Percentiles rank a stretch among this genome's conserved stretches.
Conservation (phyloP, 495 filamentous ascomycete genomes). For the Penicillium paxilli region DNA sequence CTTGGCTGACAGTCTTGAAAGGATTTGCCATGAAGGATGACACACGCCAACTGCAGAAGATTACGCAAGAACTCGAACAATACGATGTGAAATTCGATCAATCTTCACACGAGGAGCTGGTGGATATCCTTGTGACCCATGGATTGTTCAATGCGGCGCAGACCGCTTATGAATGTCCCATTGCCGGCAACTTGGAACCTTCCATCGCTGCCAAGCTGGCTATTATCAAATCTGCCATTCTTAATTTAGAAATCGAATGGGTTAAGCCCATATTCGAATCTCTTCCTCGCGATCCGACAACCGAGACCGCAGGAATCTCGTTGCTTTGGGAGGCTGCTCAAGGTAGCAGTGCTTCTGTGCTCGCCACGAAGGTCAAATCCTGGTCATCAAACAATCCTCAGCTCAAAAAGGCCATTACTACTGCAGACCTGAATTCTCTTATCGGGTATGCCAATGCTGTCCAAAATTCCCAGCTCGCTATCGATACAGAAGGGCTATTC, state of each 20-base stretch:
- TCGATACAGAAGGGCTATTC: constrained; percentile 67
- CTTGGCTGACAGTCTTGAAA: constrained; percentile 62
- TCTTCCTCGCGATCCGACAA: constrained; percentile 49
- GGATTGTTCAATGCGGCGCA: constrained; percentile 37
- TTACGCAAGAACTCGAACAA: constrained; percentile 27
- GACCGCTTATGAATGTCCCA: constrained; percentile 57
- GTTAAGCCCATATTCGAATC: constrained; percentile 61
- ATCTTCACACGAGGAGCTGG: constrained; percentile 38
- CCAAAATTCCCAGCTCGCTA: constrained; percentile 68
- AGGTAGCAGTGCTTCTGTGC: constrained; percentile 66
- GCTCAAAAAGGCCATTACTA: constrained; percentile 52
- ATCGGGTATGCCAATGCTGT: constrained; percentile 71
- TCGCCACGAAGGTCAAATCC: constrained; percentile 63
- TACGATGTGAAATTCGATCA: constrained; percentile 36
- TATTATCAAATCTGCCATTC: constrained; percentile 57
- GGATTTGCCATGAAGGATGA: constrained; percentile 68
- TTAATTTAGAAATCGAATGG: constrained; percentile 62
- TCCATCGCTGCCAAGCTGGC: constrained; percentile 45
- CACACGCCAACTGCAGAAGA: constrained; percentile 39
- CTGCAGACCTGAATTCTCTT: constrained; percentile 71
- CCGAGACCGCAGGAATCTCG: constrained; percentile 63
- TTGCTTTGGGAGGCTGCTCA: constrained; percentile 76
- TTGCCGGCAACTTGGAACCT: constrained; percentile 40
- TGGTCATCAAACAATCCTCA: constrained; percentile 42
- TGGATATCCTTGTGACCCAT: constrained; percentile 36